Evolutionary conservation across 768 basidiomycete species (phyloP), one percentile per base, ranked within the genome.

Genomic region (Tulasnella sp.): DNA sequence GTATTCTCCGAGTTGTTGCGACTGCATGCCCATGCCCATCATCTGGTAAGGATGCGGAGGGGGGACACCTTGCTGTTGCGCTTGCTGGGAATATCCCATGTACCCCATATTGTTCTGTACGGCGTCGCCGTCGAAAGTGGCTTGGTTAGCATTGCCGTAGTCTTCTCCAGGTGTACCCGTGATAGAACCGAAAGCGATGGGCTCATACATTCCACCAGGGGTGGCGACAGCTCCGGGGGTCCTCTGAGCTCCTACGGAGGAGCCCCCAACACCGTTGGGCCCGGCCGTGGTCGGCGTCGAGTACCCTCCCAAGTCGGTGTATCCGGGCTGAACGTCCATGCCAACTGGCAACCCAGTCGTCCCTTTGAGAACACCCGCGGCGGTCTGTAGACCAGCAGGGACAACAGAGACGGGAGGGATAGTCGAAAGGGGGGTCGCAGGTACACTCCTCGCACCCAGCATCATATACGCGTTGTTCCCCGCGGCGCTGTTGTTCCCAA

Each of bases 371-470:
- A 43, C 52, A 27, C 17, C 15, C 1, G 27, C 19, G 4, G 15
- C 46, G 19, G 19, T 32, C 15, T 14, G 23, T 21, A 29, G 27
- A 3, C 19, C 46, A 14, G 7, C 7, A 5, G 34, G 46, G 15
- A 48, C 6, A 19, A 32, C 46, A 29, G 46, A 25, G 21, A 40
- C 25, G 8, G 31, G 31, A 19, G 50, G 36, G 50, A 52, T 32
- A 29, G 37, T 43, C n/a, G 54, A 23, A 27, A 56, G 36, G 14
- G 54, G 54, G 15, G 54, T 56, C 17, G 54, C 7, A 29, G 54
- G 54, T 8, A 56, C 54, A 35, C 37, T 43, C 31, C 54, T 40
- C 14, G 54, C 54, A 56, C 42, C 54, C 49, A 50, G 5, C 25
- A 21, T 36, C 49, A 50, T 36, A 29, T 45, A 45, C 12, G 23